Base-by-base conservation (phyloP, 495 filamentous ascomycete genomes). In the Thermochaetoides thermophila region DNA sequence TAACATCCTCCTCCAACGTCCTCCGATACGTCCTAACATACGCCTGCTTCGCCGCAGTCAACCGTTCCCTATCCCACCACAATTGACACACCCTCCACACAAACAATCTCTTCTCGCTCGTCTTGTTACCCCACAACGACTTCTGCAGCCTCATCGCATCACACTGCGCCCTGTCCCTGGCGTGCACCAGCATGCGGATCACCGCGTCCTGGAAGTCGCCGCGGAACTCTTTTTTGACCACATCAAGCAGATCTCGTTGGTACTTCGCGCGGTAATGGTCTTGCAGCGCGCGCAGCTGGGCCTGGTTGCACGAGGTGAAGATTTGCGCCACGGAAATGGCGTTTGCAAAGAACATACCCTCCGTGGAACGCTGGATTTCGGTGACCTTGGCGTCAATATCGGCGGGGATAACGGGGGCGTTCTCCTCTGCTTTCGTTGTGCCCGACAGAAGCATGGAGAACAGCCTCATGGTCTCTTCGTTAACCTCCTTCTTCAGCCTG, bases 241-340 rank as follows among this genome's bases (percentile, higher is more conserved):
- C n/a, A n/a, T n/a, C n/a, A n/a, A n/a, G n/a, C n/a, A n/a, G n/a
- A n/a, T n/a, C n/a, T n/a, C n/a, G n/a, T n/a, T n/a, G n/a, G n/a
- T n/a, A n/a, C n/a, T n/a, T n/a, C n/a, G n/a, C n/a, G n/a, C n/a
- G n/a, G n/a, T n/a, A n/a, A n/a, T n/a, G n/a, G n/a, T n/a, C n/a
- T n/a, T n/a, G n/a, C n/a, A 94, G 81, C 29, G 86, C 84, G 17
- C 81, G 70, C 34, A 97, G 59, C 51, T 94, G 82, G 17, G 68
- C 74, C 47, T 92, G 73, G 40, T 74, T 84, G 13, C 76, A 63
- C 19, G 66, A 64, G 15, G 74, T 75, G 23, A 97, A 55, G 38
- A 95, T 77, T 21, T 66, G 61, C 59, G 77, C 85, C 14, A 89
- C 80, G 32, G 76, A 67, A 34, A 78, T 60, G 45, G 84, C 69